A percentile compares a stretch with the other conserved stretches of the same genome.
phyloP scores from a whole-genome alignment of 2,329 filamentous ascomycete genomes.

The Apiospora pterosperma region DNA sequence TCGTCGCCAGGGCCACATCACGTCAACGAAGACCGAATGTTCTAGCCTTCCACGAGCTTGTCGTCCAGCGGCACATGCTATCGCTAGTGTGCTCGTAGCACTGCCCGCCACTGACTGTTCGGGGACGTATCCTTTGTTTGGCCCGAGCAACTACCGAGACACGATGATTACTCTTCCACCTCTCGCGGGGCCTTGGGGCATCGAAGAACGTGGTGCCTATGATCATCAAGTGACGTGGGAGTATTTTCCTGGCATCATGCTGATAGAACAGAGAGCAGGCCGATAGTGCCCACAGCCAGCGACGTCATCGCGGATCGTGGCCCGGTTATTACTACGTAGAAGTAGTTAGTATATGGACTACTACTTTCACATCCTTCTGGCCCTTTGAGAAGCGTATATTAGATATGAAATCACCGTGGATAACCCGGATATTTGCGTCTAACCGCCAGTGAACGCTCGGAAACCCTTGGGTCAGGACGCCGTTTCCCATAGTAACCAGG shows the following conservation, averaged over 20 bases:
- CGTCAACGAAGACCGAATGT: background rate
- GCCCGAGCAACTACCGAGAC: background rate
- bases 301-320: background rate
- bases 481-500: background rate
- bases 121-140: background rate
- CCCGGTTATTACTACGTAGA: background rate
- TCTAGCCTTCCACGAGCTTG: background rate
- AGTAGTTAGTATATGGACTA: too few species aligned
- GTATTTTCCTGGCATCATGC: background rate
- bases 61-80: background rate
- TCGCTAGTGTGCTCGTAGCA: background rate
- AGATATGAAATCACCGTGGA: background rate
- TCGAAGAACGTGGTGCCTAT: background rate
- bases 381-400: background rate
- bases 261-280: background rate
- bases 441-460: background rate
- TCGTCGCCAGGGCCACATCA: too few species aligned
- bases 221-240: background rate
- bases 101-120: background rate
- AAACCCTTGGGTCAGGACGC: background rate
- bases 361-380: too few species aligned
- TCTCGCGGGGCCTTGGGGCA: background rate
- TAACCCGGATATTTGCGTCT: background rate
- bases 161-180: background rate
- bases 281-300: background rate